phyloP scores from a whole-genome alignment of 202 grass and related monocot species.

The Setaria italica region DNA sequence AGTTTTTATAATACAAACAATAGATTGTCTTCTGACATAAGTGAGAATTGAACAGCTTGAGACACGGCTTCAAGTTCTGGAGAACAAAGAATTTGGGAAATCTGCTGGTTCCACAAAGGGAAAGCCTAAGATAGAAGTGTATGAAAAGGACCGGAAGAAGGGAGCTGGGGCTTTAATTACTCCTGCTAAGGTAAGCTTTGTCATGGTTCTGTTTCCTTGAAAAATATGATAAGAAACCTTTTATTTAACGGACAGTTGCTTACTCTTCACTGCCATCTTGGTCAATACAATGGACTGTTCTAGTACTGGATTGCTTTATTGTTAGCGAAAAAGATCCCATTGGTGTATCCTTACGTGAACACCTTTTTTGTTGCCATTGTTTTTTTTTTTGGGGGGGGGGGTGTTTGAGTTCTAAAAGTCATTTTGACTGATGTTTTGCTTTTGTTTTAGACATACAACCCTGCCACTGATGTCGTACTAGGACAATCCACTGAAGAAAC shows the following conservation, averaged over 20 bases:
- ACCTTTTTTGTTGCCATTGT: too few species aligned
- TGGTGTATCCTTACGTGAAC: neutral
- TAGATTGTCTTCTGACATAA: too few species aligned
- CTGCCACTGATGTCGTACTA: conserved; percentile 70
- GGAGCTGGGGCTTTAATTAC: conserved; percentile 75
- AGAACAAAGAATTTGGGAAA: conserved; percentile 64
- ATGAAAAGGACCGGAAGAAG: conserved; percentile 84
- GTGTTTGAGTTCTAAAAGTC: too few species aligned
- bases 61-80: conserved; percentile 65
- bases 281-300: neutral
- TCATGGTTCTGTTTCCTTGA: neutral
- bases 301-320: neutral
- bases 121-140: conserved; percentile 83
- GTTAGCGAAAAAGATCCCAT: neutral
- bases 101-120: conserved; percentile 77
- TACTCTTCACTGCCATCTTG: conserved; percentile 7
- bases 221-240: neutral
- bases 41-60: conserved; percentile 56
- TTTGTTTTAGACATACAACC: conserved; percentile 77
- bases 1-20: too few species aligned
- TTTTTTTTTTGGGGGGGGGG: too few species aligned
- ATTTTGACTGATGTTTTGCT: conserved; percentile 20
- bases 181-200: conserved; percentile 65
- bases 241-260: neutral
- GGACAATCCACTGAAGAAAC: conserved; percentile 47